Evolutionary conservation across 495 filamentous ascomycete genomes (phyloP), one percentile per base, ranked within the genome.

Genomic region (Penicillium daleae): DNA sequence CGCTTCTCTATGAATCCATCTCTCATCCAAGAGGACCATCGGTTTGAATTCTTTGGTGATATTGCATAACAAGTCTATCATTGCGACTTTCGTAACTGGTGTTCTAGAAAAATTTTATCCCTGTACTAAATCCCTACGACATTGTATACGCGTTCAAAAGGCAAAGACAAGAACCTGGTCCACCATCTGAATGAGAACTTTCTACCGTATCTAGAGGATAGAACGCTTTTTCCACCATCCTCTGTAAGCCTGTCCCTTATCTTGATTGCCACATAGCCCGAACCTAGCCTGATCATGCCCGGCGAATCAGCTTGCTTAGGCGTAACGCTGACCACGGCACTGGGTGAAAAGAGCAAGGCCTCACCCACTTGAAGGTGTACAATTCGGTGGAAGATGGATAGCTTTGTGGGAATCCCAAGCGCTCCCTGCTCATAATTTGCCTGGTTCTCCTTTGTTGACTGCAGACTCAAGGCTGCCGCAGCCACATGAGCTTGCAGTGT

Each of bases 401-500:
- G 9, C 40, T 44, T 44, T 44, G 40, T 44, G 40, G 40, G 40
- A 44, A 44, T 44, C 21, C 40, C 40, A 22, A 44, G 7, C 17
- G 40, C 4, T 44, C 40, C 86, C 64, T 24, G 74, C 72, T 58
- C 71, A 50, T 6, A 68, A n/a, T 19, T 72, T 50, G 52, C 51
- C 5, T 62, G 65, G 24, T 27, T 42, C 59, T 55, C 62, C 64
- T 19, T 2, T 35, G 56, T 8, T 27, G 10, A 46, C 52, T 37
- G 59, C 64, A 48, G 61, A 53, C 12, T 54, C 52, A 13, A 21
- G 44, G 49, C 49, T 4, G 65, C 66, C 4, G 77, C 75, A 0
- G 87, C 87, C 1, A 94, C 61, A 70, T 93, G 89, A 4, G 76
- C 74, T n/a, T 80, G 76, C 56, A 93, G 78, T n/a, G 78, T 71